These are phyloP conservation scores for Themeda triandra DNA, from an alignment of 176 grass and related monocot genomes.

Conservation along the genomic window DNA sequence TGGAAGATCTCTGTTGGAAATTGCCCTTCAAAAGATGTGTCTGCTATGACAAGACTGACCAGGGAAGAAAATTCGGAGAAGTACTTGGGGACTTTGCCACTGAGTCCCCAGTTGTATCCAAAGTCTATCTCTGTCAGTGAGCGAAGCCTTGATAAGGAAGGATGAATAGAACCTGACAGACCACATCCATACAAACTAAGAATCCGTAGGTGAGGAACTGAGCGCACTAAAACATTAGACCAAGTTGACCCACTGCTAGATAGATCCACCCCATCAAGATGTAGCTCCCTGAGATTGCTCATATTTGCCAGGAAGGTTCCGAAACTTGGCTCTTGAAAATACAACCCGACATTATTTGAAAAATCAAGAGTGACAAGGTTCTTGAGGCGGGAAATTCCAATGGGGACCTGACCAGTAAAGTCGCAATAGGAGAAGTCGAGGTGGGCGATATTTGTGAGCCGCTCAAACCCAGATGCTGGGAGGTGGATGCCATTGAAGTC, in stretches of 20 bases:
- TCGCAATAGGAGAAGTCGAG: slow-evolving; percentile 9
- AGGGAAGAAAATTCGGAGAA: background rate
- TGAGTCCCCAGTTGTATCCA: rapidly evolving
- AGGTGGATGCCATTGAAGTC: background rate
- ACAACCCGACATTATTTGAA: background rate
- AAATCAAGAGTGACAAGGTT: slow-evolving; percentile 28
- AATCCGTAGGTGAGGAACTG: background rate
- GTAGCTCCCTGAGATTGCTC: slow-evolving; percentile 26
- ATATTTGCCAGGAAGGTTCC: slow-evolving; percentile 7
- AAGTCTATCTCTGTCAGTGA: background rate
- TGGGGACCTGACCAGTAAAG: background rate
- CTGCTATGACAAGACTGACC: background rate
- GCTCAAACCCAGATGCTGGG: slow-evolving; percentile 5
- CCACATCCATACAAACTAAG: background rate
- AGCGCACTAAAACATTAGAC: background rate
- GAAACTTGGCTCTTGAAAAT: background rate
- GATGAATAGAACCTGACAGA: slow-evolving; percentile 12
- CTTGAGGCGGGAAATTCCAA: background rate
- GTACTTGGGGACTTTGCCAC: background rate
- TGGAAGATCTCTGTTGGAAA: slow-evolving; percentile 23
- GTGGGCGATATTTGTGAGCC: background rate
- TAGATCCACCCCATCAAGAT: background rate
- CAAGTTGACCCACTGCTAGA: background rate
- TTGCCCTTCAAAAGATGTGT: background rate
- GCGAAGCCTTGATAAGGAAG: slow-evolving; percentile 7